Percentiles rank a stretch among this genome's conserved stretches.
These are phyloP conservation scores for Podospora fimiseda DNA, from an alignment of 495 filamentous ascomycete genomes.

Conservation along the genomic window DNA sequence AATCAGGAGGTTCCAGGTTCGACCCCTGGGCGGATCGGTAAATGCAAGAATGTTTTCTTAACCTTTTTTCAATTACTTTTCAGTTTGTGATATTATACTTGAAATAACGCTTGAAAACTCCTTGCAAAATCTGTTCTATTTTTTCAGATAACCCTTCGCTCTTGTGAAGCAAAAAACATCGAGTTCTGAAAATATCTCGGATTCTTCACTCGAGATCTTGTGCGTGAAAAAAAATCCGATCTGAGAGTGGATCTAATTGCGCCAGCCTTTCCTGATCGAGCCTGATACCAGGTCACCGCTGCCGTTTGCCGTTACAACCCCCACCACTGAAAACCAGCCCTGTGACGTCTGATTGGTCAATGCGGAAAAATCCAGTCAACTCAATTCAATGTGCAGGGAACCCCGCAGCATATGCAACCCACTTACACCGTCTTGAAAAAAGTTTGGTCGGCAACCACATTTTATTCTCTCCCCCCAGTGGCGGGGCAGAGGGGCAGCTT, in stretches of 20 bases:
- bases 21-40: slow-evolving; percentile 15
- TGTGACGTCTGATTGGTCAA: slow-evolving; percentile 18
- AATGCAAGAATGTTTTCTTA: not conserved
- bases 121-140: slow-evolving; percentile 8
- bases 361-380: slow-evolving; percentile 10
- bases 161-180: not conserved
- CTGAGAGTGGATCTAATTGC: not conserved
- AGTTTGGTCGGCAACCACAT: slow-evolving; percentile 14
- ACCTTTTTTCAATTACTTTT: slow-evolving; percentile 12
- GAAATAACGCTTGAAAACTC: not conserved
- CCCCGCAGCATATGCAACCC: slow-evolving; percentile 17
- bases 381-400: slow-evolving; percentile 8
- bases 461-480: slow-evolving; percentile 7
- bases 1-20: slow-evolving; percentile 19
- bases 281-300: slow-evolving; percentile 3
- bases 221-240: slow-evolving; percentile 6
- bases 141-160: slow-evolving; percentile 15
- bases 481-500: slow-evolving; percentile 13
- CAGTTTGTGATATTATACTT: not conserved
- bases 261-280: not conserved
- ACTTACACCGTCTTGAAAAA: slow-evolving; percentile 14
- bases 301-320: not conserved
- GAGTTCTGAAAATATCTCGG: not conserved
- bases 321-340: slow-evolving; percentile 8
- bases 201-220: slow-evolving; percentile 3